phyloP scores from a whole-genome alignment of 2,329 filamentous ascomycete genomes.

The Pezicula carpinea region DNA sequence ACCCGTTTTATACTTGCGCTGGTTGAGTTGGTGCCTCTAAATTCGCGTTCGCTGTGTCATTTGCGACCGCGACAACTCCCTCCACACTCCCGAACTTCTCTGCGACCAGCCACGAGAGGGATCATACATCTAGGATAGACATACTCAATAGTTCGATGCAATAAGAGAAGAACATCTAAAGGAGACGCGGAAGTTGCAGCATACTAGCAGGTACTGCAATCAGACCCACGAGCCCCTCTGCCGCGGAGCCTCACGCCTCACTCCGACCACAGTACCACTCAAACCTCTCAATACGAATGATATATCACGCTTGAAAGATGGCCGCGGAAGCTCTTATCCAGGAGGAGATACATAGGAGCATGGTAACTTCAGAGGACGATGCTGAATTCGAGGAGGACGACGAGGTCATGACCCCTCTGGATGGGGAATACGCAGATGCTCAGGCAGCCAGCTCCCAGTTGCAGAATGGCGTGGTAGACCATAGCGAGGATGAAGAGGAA shows the following conservation, averaged over 20 bases:
- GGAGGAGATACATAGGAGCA: slow-evolving; percentile 27
- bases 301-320: slow-evolving; percentile 18
- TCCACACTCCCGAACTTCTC: slow-evolving; percentile 6
- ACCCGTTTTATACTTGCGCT: slow-evolving; percentile 16
- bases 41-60: slow-evolving; percentile 19
- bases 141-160: too few relatives aligned
- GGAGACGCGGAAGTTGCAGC: too few relatives aligned
- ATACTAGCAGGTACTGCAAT: too few relatives aligned
- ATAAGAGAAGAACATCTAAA: too few relatives aligned
- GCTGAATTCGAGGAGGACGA: slow-evolving; percentile 31
- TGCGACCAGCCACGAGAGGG: slow-evolving; percentile 2
- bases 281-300: slow-evolving; percentile 15
- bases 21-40: slow-evolving; percentile 14
- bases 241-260: not conserved
- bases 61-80: slow-evolving; percentile 6
- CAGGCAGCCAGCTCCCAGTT: slow-evolving; percentile 30
- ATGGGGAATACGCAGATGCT: slow-evolving; percentile 25
- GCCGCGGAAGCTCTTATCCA: slow-evolving; percentile 26
- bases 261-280: not conserved
- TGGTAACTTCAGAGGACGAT: slow-evolving; percentile 30
- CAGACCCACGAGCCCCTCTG: not conserved
- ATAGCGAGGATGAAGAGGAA: slow-evolving; percentile 6
- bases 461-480: slow-evolving; percentile 25
- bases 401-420: slow-evolving; percentile 19
- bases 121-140: too few relatives aligned